Base-by-base conservation (phyloP, 164 flowering plant species). In the Dillenia suffruticosa region DNA sequence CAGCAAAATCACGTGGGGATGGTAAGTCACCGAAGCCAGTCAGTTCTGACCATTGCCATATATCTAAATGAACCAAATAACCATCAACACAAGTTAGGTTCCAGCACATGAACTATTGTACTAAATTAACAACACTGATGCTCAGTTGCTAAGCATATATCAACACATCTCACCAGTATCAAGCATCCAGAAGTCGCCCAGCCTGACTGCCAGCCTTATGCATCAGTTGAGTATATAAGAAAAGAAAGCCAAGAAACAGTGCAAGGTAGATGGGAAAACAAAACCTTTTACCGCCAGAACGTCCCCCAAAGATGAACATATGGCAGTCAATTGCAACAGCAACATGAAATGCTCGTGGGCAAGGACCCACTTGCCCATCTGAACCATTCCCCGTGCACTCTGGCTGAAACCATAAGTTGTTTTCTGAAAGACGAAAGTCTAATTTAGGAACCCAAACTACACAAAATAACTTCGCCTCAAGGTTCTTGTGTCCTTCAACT, bases 41-140 rank as follows among this genome's bases (percentile, higher is more conserved):
- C 48, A 95, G 74, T 77, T 95, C 97, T 16, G 97, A 84, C 97
- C 99, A 95, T 63, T 95, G 97, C 99, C 99, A 95, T 71, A 92
- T 88, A 83, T 94, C 99, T 95, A 81, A 53, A 17, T 62, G 43
- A 14, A 44, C 50, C 19, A 52, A 51, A 11, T 51, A 32, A 52
- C 12, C 64, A 61, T 49, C 56, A 13, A 58, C 46, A 11, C 22
- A 52, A 61, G 22, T 32, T 10, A 13, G 50, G 10, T 19, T 40
- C 9, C 5, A 22, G 32, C 46, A 54, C 50, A 54, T 11, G 13
- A 24, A 9, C 22, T 54, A 53, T 9, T 45, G 50, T 26, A 13
- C 55, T 49, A 45, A 12, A 22, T 53, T 47, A 45, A 5, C 44
- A 11, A 12, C 14, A 44, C 19, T 40, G 43, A 55, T 8, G 43